Conservation (phyloP, 176 grass and related monocot species). For the Puccinellia tenuiflora region DNA sequence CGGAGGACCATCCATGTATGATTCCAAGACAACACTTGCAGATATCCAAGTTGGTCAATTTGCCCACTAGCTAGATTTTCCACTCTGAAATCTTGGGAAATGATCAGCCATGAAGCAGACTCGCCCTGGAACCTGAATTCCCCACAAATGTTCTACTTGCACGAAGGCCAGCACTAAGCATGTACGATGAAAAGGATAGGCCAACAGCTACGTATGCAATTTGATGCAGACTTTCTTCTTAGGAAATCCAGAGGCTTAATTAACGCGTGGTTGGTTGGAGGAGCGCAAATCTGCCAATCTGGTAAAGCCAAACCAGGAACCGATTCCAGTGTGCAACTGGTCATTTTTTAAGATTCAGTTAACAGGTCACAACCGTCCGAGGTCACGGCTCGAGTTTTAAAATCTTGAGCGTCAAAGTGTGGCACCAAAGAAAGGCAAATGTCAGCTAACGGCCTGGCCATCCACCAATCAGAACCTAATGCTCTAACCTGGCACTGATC, state of each 20-base stretch:
- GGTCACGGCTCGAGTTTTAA: slow-evolving; percentile 4
- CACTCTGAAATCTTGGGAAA: background rate
- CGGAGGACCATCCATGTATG: background rate
- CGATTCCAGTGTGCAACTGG: slow-evolving; percentile 30
- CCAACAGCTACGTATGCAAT: background rate
- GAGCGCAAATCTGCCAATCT: background rate
- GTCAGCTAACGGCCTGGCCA: slow-evolving; percentile 17
- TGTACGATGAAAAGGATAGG: slow-evolving; percentile 23
- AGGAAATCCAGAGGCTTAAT: background rate
- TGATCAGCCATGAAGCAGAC: background rate
- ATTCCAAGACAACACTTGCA: background rate
- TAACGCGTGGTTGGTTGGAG: background rate
- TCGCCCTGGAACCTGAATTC: background rate
- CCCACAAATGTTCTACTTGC: slow-evolving; percentile 5
- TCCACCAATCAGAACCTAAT: background rate
- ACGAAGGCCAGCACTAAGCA: background rate
- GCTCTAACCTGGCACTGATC: slow-evolving; percentile 10
- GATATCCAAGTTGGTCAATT: slow-evolving; percentile 33
- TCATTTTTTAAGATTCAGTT: background rate
- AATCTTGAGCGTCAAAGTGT: background rate
- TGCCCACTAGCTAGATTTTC: background rate
- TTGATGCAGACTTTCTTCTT: background rate
- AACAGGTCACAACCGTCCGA: background rate
- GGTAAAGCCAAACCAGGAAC: slow-evolving; percentile 36
- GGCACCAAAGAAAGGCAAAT: background rate